Conservation (phyloP, 768 basidiomycete species). For the Coprinopsis sp. region DNA sequence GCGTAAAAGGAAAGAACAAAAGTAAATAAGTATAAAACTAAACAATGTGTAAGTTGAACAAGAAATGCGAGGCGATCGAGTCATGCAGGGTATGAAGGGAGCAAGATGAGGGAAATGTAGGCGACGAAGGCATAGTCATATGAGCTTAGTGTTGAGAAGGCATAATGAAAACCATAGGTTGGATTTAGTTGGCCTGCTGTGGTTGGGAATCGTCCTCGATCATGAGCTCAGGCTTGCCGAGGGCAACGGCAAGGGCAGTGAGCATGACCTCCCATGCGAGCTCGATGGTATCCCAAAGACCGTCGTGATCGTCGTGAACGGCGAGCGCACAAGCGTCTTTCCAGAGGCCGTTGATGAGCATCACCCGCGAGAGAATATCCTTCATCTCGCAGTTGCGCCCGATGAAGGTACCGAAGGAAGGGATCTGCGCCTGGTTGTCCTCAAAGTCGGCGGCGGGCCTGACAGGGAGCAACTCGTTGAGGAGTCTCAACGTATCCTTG, state of each 20-base stretch:
- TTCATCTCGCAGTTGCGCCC: conserved; percentile 38
- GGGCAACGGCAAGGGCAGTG: background rate
- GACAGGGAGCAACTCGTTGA: conserved; percentile 44
- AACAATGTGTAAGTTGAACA: too few species aligned
- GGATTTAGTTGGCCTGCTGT: background rate
- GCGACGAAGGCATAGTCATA: background rate
- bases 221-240: background rate
- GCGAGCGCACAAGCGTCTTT: conserved; percentile 68
- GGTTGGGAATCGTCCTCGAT: background rate
- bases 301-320: conserved; percentile 50
- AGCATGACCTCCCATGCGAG: conserved; percentile 63
- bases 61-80: too few species aligned
- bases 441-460: conserved; percentile 28
- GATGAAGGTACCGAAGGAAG: conserved; percentile 28
- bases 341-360: conserved; percentile 63
- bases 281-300: conserved; percentile 65
- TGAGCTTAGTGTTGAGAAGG: background rate
- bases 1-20: too few species aligned
- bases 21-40: too few species aligned
- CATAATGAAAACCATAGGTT: background rate
- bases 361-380: conserved; percentile 44
- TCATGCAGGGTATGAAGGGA: too few species aligned
- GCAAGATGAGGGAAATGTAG: background rate
- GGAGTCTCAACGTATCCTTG: conserved; percentile 45
- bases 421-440: conserved; percentile 12